Evolutionary conservation across 306 rosid species (phyloP), one percentile per base, ranked within the genome.

Genomic region (Argentina anserina): DNA sequence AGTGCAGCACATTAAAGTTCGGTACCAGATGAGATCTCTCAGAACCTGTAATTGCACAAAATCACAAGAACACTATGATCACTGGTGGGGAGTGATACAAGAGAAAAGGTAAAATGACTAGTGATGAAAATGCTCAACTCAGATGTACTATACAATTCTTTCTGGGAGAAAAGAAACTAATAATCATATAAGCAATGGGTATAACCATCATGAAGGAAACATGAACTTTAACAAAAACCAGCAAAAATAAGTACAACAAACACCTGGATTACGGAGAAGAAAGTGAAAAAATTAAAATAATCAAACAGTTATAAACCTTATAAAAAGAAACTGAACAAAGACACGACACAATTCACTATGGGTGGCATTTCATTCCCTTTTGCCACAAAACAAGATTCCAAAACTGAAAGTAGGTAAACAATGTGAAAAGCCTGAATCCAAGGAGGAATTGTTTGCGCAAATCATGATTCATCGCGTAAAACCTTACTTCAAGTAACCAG

Each of bases 1-100:
- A 65, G 60, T 31, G 56, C 47, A 76, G 82, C 42, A 78, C 86
- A 84, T 78, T 61, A 74, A 82, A 75, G 18, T 71, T 64, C 39
- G 71, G 62, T 42, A 67, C 76, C 36, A 52, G 56, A 75, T 76
- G 67, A 53, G 68, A 33, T 65, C 75, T 79, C 55, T 67, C 39
- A 49, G 46, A 78, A 72, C 82, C 93, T 81, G 58, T 21, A 37
- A 50, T 9, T 43, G 62, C 74, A 33, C 45, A 65, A 58, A 36
- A 17, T 34, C 50, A 70, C 21, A 55, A 56, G 72, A 76, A 36
- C 63, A 73, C 69, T 56, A 65, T 40, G 42, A 61, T 69, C 25
- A 52, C 31, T 49, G 58, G 67, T 78, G 67, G 12, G 26, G 28
- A 20, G 15, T 39, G 64, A 41, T 69, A 41, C 39, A 34, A 20